Base-by-base conservation (phyloP, 495 filamentous ascomycete species). In the Oidiodendron maius region DNA sequence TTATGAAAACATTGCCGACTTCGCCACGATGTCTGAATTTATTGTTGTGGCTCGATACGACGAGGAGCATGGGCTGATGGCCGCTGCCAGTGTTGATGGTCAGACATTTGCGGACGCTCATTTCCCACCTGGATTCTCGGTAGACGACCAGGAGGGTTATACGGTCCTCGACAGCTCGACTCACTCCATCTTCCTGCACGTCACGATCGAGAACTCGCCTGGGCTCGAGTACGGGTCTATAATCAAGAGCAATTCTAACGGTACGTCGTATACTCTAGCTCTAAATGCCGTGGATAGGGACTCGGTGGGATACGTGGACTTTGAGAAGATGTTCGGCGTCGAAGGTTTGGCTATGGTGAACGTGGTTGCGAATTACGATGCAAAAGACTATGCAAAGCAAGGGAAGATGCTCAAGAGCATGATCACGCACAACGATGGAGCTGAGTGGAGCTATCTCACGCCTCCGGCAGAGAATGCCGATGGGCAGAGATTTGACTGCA, bases 161-260 rank as follows among this genome's bases (percentile, higher is more conserved):
- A 97, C 93, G 0, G 89, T 96, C 4, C 76, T 99, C 15, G 89
- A 95, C 53, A 93, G 87, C 63, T 89, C 87, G 9, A 94, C 88
- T 0, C 89, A 96, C 66, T 84, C 93, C 6, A 72, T 96, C 42
- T 96, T 97, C 71, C 65, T 99, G 46, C 89, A 96, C 51, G 90
- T 97, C 13, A 87, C 82, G 2, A 83, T 87, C 40, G 82, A 82
- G 48, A 71, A 69, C 21, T 65, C 66, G 6, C 57, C 69, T 20
- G 81, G 74, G 3, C 75, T 73, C 26, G 78, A 82, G 45, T 89
- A 85, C 53, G 93, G 93, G n/a, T 80, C 81, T 20, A 83, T 99
- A 44, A 75, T 99, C 60, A 97, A 97, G 75, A 95, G 89, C 56
- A 99, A 99, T 67, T 96, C 87, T 57, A 97, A 97, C 60, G 93